Percentiles rank a stretch among this genome's conserved stretches.
Conservation (phyloP, 108 stramenopile species). For the Mediolabrus comicus region DNA sequence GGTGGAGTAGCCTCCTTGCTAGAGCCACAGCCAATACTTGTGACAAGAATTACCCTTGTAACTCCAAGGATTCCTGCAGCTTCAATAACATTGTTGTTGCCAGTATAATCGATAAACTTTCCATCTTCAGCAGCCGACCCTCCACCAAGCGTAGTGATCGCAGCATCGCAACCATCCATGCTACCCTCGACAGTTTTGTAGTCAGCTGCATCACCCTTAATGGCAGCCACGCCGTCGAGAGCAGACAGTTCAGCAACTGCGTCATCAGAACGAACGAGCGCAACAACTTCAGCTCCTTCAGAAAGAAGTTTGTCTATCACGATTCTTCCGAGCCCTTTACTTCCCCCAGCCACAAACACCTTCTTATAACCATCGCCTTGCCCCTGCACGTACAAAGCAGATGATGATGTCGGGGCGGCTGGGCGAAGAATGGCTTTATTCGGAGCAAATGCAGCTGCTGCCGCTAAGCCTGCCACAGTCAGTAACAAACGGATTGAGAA, state of each 20-base stretch:
- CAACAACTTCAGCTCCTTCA: conserved; percentile 75
- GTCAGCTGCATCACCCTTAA: conserved; percentile 90
- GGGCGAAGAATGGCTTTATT: conserved; percentile 7
- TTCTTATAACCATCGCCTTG: conserved; percentile 75
- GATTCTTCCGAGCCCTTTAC: conserved; percentile 82
- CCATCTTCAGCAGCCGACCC: conserved; percentile 42
- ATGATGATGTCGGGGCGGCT: conserved; percentile 4
- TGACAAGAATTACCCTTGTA: conserved; percentile 87
- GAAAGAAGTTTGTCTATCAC: conserved; percentile 76
- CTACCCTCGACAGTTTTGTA: conserved; percentile 91
- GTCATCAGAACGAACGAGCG: conserved; percentile 85
- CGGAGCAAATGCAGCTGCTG: conserved; percentile 63
- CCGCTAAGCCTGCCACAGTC: conserved; percentile 18
- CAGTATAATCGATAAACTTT: conserved; percentile 87
- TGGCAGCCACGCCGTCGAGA: conserved; percentile 81
- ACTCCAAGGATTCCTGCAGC: conserved; percentile 95
- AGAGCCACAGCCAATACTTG: conserved; percentile 91
- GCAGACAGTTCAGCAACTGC: conserved; percentile 60
- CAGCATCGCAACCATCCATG: conserved; percentile 96
- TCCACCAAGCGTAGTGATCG: conserved; percentile 92
- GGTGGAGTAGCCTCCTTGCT: conserved; percentile 84
- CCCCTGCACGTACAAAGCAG: conserved; percentile 39
- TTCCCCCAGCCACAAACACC: conserved; percentile 93
- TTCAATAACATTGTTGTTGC: conserved; percentile 95
- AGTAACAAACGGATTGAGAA: conserved; percentile 24